Base-by-base conservation (phyloP, 1,284 basidiomycete genomes). In the Vanrija sp. region DNA sequence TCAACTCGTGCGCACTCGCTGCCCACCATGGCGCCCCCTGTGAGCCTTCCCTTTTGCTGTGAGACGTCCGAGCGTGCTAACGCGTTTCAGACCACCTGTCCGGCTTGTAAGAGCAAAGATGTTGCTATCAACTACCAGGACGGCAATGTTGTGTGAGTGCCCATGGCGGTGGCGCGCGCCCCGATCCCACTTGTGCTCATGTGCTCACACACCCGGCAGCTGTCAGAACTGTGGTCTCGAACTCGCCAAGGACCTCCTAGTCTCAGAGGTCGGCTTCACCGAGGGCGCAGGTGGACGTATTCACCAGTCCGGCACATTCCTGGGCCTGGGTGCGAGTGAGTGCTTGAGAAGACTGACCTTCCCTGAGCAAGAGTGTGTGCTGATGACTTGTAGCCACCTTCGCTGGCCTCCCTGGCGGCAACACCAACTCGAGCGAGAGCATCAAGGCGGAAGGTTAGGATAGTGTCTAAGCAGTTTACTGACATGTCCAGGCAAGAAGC, bases 291-390 rank as follows among this genome's bases (percentile, higher is more conserved):
- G 85, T 45, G 96, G 96, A 29, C 91, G 92, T 12, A 92, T 95
- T 1, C 90, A 96, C 79, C 93, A 97, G 0, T 90, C 95, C 71
- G 96, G 96, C 18, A 88, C 89, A 15, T 96, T 91, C 70, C 89
- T 99, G 9, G 34, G 9, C 34, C 34, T 5, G 2, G 34, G 34
- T 34, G 34, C 34, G 34, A 34, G 34, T 34, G 34, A 34, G 34
- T 34, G 34, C 14, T 12, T 5, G 2, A 34, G 34, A 34, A 34
- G 34, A 34, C 12, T 34, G 34, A 15, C 34, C 34, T 14, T 12
- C 34, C 34, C 34, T 34, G 34, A 34, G 12, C 34, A 5, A 12
- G 21, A 23, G 34, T 34, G 34, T 34, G 34, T 34, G 34, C 40
- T 45, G 26, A 38, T 29, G 39, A 54, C 43, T 34, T 16, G 21